Evolutionary conservation across 139 green algal species (phyloP).

Genomic region (Micractinium conductrix): DNA sequence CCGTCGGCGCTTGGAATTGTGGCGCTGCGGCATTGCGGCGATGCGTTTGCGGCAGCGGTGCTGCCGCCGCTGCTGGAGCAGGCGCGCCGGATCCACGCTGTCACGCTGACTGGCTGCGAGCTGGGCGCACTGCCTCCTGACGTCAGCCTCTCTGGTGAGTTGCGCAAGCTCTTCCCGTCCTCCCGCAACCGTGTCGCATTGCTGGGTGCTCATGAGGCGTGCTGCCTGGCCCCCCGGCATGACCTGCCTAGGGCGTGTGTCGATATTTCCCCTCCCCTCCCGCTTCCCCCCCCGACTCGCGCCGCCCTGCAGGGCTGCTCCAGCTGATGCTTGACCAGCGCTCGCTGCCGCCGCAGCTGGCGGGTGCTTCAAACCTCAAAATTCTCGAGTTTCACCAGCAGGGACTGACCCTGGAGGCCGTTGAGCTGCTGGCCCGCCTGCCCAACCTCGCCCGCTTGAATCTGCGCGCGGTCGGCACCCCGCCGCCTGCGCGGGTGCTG

Average conservation of each 20-base stretch:
- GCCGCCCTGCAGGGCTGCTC: neutral
- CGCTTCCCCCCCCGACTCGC: no score
- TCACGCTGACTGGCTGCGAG: no score
- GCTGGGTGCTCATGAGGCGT: no score
- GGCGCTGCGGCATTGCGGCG: neutral
- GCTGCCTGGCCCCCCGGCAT: neutral
- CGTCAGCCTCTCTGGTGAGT: no score
- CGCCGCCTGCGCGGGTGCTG: neutral
- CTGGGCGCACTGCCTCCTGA: no score
- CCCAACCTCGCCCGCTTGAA: neutral
- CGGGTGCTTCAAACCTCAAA: neutral
- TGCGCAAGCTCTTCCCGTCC: no score
- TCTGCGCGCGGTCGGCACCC: no score
- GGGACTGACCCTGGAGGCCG: neutral
- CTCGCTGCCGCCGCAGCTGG: neutral
- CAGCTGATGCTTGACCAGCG: neutral
- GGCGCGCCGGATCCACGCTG: no score
- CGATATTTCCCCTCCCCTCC: no score
- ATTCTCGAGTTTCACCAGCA: neutral
- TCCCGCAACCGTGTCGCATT: no score
- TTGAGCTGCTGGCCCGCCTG: neutral
- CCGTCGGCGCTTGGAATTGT: neutral
- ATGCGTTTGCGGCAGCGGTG: no score
- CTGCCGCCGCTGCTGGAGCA: neutral
- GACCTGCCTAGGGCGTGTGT: no score